Evolutionary conservation across 768 basidiomycete species (phyloP).

Genomic region (Termitomyces sp.): DNA sequence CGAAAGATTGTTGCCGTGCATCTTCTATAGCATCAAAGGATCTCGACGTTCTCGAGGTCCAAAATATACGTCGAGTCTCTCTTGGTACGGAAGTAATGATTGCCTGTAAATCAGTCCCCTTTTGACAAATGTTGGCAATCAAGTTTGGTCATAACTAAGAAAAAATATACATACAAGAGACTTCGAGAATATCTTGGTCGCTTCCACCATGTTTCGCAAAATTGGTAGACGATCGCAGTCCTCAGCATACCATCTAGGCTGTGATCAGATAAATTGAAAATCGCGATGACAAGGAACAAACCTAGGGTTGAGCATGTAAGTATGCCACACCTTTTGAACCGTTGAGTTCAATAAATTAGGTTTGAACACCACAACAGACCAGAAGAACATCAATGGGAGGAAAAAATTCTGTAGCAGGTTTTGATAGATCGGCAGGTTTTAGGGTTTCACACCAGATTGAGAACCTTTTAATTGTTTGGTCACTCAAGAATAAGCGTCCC

Average conservation of each 20-base stretch:
- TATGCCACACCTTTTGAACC: slow-evolving; percentile 16
- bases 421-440: not conserved
- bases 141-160: not conserved
- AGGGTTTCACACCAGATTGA: slow-evolving; percentile 14
- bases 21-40: slow-evolving; percentile 1
- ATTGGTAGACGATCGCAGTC: slow-evolving; percentile 13
- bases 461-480: slow-evolving; percentile 7
- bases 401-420: slow-evolving; percentile 8
- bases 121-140: not conserved
- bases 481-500: not conserved
- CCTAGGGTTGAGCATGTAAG: slow-evolving; percentile 19
- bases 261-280: not conserved
- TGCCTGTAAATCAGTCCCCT: slow-evolving; percentile 3
- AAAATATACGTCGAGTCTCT: not conserved
- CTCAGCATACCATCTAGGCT: slow-evolving; percentile 17
- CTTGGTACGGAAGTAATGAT: slow-evolving; percentile 1
- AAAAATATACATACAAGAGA: slow-evolving; percentile 3
- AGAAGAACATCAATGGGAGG: slow-evolving; percentile 18
- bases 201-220: slow-evolving; percentile 1
- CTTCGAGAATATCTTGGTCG: slow-evolving; percentile 4
- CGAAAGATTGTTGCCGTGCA: not conserved
- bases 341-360: not conserved
- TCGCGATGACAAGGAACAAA: not conserved
- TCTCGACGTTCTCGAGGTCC: slow-evolving; percentile 3
- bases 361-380: slow-evolving; percentile 4